Conservation (phyloP, 345 rosid genomes). For the Brassica rapa region DNA sequence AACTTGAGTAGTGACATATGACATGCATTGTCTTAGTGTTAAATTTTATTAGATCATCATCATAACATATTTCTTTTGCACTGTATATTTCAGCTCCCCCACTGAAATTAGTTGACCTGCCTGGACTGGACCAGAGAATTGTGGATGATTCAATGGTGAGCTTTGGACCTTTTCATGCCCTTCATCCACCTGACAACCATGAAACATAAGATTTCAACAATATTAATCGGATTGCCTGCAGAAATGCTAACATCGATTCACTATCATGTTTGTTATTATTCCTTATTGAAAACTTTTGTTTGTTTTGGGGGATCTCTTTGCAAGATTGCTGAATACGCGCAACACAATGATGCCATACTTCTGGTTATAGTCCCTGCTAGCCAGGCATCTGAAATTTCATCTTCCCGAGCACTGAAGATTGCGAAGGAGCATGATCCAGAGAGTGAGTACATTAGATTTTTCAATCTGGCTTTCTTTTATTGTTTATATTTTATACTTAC, state of each 20-base stretch:
- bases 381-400: constrained; percentile 87
- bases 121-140: not conserved
- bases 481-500: not conserved
- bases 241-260: not conserved
- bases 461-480: not conserved
- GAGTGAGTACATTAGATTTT: constrained; percentile 48
- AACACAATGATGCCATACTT: constrained; percentile 89
- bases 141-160: constrained; percentile 50
- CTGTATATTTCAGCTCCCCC: constrained; percentile 6
- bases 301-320: constrained; percentile 20
- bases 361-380: constrained; percentile 84
- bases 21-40: not conserved
- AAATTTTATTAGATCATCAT: too few species aligned
- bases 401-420: constrained; percentile 79
- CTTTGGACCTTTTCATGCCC: constrained; percentile 4
- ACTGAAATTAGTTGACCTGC: not conserved
- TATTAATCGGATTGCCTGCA: not conserved
- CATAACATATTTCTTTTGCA: not conserved
- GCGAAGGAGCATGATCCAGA: constrained; percentile 94
- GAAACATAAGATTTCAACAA: not conserved
- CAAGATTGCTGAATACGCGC: constrained; percentile 74
- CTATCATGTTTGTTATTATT: not conserved
- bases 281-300: constrained; percentile 14
- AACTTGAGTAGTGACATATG: not conserved
- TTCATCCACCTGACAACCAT: not conserved